Evolutionary conservation across 768 basidiomycete genomes (phyloP).

Genomic region (Pleurotus ostreatus): DNA sequence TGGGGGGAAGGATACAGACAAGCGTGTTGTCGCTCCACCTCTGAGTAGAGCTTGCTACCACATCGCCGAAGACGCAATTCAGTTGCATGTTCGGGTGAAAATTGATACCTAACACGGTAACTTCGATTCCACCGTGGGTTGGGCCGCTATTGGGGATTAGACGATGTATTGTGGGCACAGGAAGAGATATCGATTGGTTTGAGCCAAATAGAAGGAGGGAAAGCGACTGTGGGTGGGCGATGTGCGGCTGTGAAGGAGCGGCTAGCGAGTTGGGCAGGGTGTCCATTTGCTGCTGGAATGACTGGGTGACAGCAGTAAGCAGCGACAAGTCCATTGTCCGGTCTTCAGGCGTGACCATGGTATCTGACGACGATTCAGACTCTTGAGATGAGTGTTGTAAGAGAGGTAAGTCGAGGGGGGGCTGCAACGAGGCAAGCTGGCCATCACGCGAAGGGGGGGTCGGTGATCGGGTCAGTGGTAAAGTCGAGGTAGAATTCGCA

Average conservation of each 20-base stretch:
- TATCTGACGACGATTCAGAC: slow-evolving; percentile 46
- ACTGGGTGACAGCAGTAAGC: slow-evolving; percentile 22
- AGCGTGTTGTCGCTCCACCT: slow-evolving; percentile 92
- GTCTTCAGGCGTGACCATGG: slow-evolving; percentile 39
- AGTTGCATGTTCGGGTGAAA: slow-evolving; percentile 74
- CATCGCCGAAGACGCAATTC: slow-evolving; percentile 83
- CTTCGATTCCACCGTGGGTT: slow-evolving; percentile 89
- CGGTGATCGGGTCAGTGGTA: slow-evolving; percentile 41
- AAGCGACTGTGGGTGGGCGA: slow-evolving; percentile 36
- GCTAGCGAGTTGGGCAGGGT: not conserved
- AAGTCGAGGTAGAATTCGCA: slow-evolving; percentile 37
- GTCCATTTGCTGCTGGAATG: slow-evolving; percentile 4
- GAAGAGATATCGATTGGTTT: slow-evolving; percentile 44
- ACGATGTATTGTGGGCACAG: slow-evolving; percentile 74
- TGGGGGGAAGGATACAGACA: slow-evolving; percentile 87
- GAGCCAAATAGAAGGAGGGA: slow-evolving; percentile 63
- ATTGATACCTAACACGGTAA: slow-evolving; percentile 89
- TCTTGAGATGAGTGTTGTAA: slow-evolving; percentile 32
- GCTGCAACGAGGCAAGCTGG: slow-evolving; percentile 13
- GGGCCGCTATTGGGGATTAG: slow-evolving; percentile 84
- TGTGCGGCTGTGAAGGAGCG: slow-evolving; percentile 6
- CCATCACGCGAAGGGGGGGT: slow-evolving; percentile 29
- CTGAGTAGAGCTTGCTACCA: slow-evolving; percentile 77
- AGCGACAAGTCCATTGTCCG: slow-evolving; percentile 35
- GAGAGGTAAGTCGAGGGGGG: slow-evolving; percentile 21